Base-by-base conservation (phyloP, 805 yeast species). In the Kazachstania bromeliacearum region DNA sequence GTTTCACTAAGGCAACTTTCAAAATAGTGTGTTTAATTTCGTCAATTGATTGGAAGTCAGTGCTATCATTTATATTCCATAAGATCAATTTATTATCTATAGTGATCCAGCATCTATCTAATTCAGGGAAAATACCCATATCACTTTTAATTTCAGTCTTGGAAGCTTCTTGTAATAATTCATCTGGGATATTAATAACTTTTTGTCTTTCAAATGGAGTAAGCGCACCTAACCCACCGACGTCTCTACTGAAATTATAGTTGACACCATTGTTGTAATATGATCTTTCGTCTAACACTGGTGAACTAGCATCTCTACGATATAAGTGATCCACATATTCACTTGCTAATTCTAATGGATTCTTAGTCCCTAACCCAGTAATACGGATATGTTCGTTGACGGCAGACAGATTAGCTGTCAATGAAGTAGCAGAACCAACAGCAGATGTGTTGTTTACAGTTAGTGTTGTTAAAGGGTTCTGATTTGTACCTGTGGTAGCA, bases 91-190 rank as follows among this genome's bases (percentile, higher is more conserved):
- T 80, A 54, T 80, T 79, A 51, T 85, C 96, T 22, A 79, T 74
- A 3, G 81, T 75, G 22, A 89, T 70, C 96, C 96, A 92, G 10
- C 88, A 76, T 40, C 94, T 74, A 42, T 75, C 73, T 21, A 92
- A 70, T 39, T 81, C 87, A 0, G 88, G 74, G 46, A 92, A 77
- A 18, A 87, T 62, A 10, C 98, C 98, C 76, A 84, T 78, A 40
- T 78, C 76, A 26, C 87, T 75, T 33, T 69, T 69, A 36, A 76
- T 70, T 49, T 81, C 78, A 5, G 83, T 70, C 33, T 71, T 69
- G 44, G 76, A 77, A 53, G 79, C 74, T 47, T 82, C 85, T 37
- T 78, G 79, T 45, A 82, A 73, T 42, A 85, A 75, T 42, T 72
- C 75, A 53, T 87, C 95, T 1, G 96, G 96, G 34, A 88, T 73